Evolutionary conservation across 2,329 filamentous ascomycete genomes (phyloP).

Genomic region (Epichloe sylvatica): DNA sequence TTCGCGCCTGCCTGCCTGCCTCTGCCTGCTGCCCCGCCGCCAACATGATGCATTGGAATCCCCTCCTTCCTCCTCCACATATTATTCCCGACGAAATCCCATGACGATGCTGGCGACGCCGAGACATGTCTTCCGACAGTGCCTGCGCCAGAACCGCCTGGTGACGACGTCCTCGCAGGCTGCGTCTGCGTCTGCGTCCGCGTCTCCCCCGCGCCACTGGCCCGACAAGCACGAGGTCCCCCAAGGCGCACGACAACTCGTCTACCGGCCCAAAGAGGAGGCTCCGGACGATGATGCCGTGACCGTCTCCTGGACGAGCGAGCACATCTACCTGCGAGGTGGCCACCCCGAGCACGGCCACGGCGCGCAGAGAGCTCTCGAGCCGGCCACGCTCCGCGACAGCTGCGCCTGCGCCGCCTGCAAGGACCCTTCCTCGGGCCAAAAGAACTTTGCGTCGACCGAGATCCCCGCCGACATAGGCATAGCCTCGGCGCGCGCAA

Average conservation of each 20-base stretch:
- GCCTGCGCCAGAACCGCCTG: background rate
- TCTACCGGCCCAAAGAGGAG: background rate
- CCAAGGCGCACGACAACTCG: constrained; percentile 6
- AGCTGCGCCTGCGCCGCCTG: constrained; percentile 38
- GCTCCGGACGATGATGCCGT: constrained; percentile 6
- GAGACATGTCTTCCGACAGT: background rate
- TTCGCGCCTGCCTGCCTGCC: no score
- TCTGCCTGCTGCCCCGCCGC: no score
- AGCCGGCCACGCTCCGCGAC: constrained; percentile 32
- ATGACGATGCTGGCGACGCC: background rate
- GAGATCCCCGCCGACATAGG: constrained; percentile 24
- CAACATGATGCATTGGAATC: no score
- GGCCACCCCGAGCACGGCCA: constrained; percentile 5
- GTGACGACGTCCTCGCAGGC: background rate
- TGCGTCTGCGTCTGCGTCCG: background rate
- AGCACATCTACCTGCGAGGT: constrained; percentile 18
- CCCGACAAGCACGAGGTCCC: constrained; percentile 7
- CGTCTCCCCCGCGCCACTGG: background rate
- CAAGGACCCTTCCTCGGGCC: constrained; percentile 43
- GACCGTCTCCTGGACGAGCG: constrained; percentile 14
- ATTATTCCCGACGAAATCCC: background rate
- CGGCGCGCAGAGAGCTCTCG: constrained; percentile 11
- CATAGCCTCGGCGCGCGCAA: constrained; percentile 17
- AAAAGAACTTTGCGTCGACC: constrained; percentile 37
- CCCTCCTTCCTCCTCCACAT: background rate